These are phyloP conservation scores for Boletus barrowsii DNA, from an alignment of 768 basidiomycete species.

Conservation along the genomic window DNA sequence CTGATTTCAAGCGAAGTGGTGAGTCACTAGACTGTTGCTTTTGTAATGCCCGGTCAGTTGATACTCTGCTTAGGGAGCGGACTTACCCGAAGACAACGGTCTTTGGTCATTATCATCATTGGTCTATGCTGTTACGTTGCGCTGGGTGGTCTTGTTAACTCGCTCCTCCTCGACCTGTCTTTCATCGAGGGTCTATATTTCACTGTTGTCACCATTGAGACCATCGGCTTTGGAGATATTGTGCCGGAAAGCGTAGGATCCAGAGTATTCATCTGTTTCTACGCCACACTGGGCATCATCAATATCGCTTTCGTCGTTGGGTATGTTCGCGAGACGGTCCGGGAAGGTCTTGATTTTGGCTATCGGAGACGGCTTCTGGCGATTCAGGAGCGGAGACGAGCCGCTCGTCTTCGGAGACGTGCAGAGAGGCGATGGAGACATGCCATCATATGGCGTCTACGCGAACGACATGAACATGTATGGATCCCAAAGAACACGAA, in stretches of 20 bases:
- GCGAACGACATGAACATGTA: slow-evolving; percentile 42
- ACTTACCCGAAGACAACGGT: slow-evolving; percentile 74
- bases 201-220: slow-evolving; percentile 69
- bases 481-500: slow-evolving; percentile 47
- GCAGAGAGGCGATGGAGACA: slow-evolving; percentile 55
- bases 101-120: slow-evolving; percentile 77
- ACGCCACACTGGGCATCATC: slow-evolving; percentile 58
- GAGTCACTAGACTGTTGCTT: slow-evolving; percentile 11
- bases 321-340: slow-evolving; percentile 64
- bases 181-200: slow-evolving; percentile 82
- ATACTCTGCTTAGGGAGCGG: slow-evolving; percentile 58
- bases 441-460: slow-evolving; percentile 64
- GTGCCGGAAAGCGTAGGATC: slow-evolving; percentile 47
- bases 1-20: slow-evolving; percentile 66
- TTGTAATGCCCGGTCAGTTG: not conserved
- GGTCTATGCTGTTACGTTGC: slow-evolving; percentile 70
- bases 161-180: slow-evolving; percentile 46
- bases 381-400: slow-evolving; percentile 45
- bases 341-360: slow-evolving; percentile 68
- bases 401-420: slow-evolving; percentile 39
- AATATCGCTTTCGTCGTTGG: slow-evolving; percentile 62
- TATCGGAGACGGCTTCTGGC: slow-evolving; percentile 53
- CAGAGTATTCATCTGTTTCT: slow-evolving; percentile 59
- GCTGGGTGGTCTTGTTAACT: slow-evolving; percentile 61
- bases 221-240: slow-evolving; percentile 77